Evolutionary conservation across 202 grass and related monocot genomes (phyloP), one percentile per base, ranked within the genome.

Genomic region (Dendrocalamus latiflorus): DNA sequence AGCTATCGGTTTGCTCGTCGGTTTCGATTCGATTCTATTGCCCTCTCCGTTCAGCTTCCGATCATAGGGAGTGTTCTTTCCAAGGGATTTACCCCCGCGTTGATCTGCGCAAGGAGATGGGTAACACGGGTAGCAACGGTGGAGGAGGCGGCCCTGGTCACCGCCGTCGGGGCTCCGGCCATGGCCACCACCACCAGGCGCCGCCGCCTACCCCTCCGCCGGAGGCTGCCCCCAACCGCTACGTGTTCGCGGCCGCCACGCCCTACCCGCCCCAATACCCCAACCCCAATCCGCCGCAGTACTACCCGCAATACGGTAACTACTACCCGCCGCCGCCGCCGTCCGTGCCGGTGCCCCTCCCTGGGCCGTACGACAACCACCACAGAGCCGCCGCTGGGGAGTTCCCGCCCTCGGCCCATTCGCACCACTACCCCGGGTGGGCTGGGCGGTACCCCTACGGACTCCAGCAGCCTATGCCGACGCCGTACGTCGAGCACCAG

Each of bases 401-500:
- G 55, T 89, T 82, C 76, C 71, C 79, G 14, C 79, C 86, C 3
- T 76, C 79, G 4, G 74, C 36, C 3, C 86, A 87, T 63, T 64
- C 84, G 53, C 75, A 91, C 68, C 83, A 83, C 44, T 87, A 83
- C 83, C 88, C 86, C 1, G 77, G 74, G 44, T 88, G 84, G 68
- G 61, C 77, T 34, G 91, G 85, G 20, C 81, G 87, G 74, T 94
- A 86, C 72, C 89, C 87, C 15, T 90, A 62, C 86, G 82, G 62
- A 2, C 70, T 81, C 21, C 92, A 65, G 59, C 79, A 73, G 68
- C 66, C 82, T 7, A 90, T 80, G 82, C 87, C 91, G 24, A 85
- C 88, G 81, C 92, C 94, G 2, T 97, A 92, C 47, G 92, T 97
- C 49, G 94, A 97, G 88, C 94, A 94, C 84, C 94, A 97, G 84